Evolutionary conservation across 192 early-diverging fungal genomes (phyloP).

Genomic region (Thoreauomyces humboldtii): DNA sequence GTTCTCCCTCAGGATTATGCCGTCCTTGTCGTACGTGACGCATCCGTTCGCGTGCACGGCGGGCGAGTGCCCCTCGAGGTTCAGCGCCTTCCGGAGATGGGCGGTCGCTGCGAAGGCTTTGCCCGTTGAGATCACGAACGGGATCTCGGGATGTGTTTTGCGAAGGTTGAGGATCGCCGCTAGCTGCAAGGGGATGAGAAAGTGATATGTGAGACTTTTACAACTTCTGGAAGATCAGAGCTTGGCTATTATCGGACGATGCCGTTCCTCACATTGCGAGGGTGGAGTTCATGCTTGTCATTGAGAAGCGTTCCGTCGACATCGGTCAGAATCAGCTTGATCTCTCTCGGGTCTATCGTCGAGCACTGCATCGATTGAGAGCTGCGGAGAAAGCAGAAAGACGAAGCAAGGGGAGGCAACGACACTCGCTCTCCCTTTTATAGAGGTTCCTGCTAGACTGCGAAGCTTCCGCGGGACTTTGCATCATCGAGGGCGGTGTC

Average conservation of each 20-base stretch:
- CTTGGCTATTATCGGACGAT: too few relatives aligned
- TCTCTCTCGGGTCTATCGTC: neutral
- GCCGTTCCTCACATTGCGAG: conserved; percentile 6
- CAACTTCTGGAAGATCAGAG: too few relatives aligned
- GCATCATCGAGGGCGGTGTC: too few relatives aligned
- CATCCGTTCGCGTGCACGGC: conserved; percentile 17
- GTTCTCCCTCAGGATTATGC: neutral
- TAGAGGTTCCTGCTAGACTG: too few relatives aligned
- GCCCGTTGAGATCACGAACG: conserved; percentile 27
- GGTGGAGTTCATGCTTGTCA: conserved; percentile 14
- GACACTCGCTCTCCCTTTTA: too few relatives aligned
- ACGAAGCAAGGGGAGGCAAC: too few relatives aligned
- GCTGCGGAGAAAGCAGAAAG: too few relatives aligned
- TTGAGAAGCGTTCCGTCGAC: conserved; percentile 31
- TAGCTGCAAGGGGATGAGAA: neutral
- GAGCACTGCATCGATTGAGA: neutral
- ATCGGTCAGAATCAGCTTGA: conserved; percentile 21
- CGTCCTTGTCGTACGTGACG: conserved; percentile 3
- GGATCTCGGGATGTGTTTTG: conserved; percentile 14
- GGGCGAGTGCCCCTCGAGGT: neutral
- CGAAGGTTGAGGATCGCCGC: conserved; percentile 9
- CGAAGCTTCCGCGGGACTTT: too few relatives aligned
- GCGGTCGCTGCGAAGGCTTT: conserved; percentile 17
- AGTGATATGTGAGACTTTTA: too few relatives aligned
- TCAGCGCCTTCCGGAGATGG: conserved; percentile 10